Base-by-base conservation (phyloP, 2,329 filamentous ascomycete species). In the Cladosporium sp. region DNA sequence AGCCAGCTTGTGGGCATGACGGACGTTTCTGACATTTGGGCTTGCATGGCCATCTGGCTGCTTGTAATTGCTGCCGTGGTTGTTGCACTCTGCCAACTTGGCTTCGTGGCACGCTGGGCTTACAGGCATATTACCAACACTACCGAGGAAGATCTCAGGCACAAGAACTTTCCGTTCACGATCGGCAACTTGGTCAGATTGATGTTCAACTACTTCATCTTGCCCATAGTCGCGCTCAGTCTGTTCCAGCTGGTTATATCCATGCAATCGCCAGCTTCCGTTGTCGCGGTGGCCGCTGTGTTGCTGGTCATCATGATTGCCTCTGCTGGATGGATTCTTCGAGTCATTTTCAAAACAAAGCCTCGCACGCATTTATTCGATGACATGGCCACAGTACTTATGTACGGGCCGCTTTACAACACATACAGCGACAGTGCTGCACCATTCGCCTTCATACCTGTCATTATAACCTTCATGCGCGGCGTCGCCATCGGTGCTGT, bases 381-480 rank as follows among this genome's bases (percentile, higher is more conserved):
- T 73, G 91, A 97, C 68, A 80, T 99, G 49, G 86, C 91, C 6
- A 97, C 91, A 0, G 86, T 97, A 8, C 80, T 99, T 2, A 81
- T 91, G 1, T 97, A 96, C 66, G 94, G 94, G 0, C 91, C 94
- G 4, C 78, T 99, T 7, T 99, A 99, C 70, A 99, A 99, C 74
- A 99, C 94, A 0, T 97, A 96, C 72, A 94, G 90, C 22, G 94
- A 99, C 71, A 89, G 93, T 70, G 91, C 91, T 0, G 90, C 93
- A 7, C 86, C 90, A 0, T 99, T 96, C 72, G 91, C 93, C 6
- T 80, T 96, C 40, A 86, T 97, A 19, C 92, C 93, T 1, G 85
- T 96, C 15, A 77, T 95, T 34, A 79, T 97, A 59, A 96, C 89
- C 4, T 86, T 96, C 68, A 77, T 96, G 58, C 87, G 93, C 34